Conservation (phyloP, 169 alveolate species). For the Plasmodium inui region DNA sequence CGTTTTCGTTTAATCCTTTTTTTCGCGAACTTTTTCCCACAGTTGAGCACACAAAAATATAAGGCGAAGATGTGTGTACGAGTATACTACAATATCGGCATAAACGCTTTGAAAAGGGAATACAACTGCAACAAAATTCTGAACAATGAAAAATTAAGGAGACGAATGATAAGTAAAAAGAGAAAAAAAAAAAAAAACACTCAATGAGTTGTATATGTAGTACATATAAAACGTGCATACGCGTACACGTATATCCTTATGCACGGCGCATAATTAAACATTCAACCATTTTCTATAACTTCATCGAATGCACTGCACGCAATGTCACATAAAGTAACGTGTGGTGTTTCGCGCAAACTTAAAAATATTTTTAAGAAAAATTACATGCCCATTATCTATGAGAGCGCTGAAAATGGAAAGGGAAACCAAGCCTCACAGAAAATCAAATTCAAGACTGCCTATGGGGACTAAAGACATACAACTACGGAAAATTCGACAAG, state of each 20-base stretch:
- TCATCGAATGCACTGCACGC: neutral
- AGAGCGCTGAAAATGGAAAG: constrained; percentile 19
- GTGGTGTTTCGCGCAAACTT: neutral
- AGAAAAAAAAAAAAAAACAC: constrained; percentile 1
- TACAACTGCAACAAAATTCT: constrained; percentile 28
- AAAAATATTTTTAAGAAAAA: constrained; percentile 22
- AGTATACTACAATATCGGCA: constrained; percentile 31
- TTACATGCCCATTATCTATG: constrained; percentile 44
- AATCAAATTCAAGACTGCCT: constrained; percentile 25
- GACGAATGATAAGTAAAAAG: constrained; percentile 50
- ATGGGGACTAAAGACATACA: constrained; percentile 39
- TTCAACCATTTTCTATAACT: neutral
- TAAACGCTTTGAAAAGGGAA: constrained; percentile 16
- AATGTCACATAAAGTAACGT: neutral
- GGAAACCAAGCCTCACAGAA: neutral
- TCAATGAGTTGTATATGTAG: neutral
- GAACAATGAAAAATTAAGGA: constrained; percentile 37
- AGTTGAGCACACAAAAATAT: neutral
- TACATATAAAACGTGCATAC: neutral
- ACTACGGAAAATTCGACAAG: constrained; percentile 24
- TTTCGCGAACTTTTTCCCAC: neutral
- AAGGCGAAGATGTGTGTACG: constrained; percentile 51
- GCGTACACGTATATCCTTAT: neutral
- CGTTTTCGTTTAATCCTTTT: neutral
- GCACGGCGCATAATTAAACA: neutral